Base-by-base conservation (phyloP, 129 eudicot species). In the Oenanthe sinensis region DNA sequence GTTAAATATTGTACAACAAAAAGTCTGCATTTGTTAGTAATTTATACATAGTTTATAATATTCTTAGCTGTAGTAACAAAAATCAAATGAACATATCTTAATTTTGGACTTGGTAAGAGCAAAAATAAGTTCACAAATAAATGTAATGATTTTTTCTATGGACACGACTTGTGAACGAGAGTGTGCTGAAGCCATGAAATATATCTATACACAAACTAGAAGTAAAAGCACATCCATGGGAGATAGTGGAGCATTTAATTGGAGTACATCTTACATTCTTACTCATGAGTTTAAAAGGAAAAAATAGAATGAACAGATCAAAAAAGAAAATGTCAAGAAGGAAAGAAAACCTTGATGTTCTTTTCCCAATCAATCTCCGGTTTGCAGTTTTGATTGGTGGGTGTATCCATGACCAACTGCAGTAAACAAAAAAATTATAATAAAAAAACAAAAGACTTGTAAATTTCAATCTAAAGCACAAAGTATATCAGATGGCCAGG, bases 301-400 rank as follows among this genome's bases (percentile, higher is more conserved):
- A 6, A 55, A 17, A 36, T 3, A 48, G n/a, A 28, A 68, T 76
- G n/a, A 16, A 43, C 67, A 77, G 48, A 77, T 39, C 2, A 40
- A 9, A 10, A 8, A 22, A n/a, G 13, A 8, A 55, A 55, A 11
- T 20, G 48, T 30, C 36, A 43, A 74, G 58, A 16, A 44, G 74
- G 44, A 37, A 48, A 16, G 22, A 33, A 50, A 76, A 87, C 90
- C 90, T 84, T 87, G 55, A 81, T 81, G 74, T 58, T 75, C 79
- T 87, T 84, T 26, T 82, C 83, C 9, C 60, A 39, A 37, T 82
- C 83, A 76, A 67, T 28, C 39, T 79, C 85, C 17, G 82, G 55
- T 84, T 40, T 49, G 0, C 22, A 48, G 48, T 17, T 85, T 49
- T 73, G 85, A 77, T 81, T 81, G 62, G 72, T 77, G 26, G 79